Base-by-base conservation (phyloP, 169 alveolate genomes). In the Cryptosporidium sp. region DNA sequence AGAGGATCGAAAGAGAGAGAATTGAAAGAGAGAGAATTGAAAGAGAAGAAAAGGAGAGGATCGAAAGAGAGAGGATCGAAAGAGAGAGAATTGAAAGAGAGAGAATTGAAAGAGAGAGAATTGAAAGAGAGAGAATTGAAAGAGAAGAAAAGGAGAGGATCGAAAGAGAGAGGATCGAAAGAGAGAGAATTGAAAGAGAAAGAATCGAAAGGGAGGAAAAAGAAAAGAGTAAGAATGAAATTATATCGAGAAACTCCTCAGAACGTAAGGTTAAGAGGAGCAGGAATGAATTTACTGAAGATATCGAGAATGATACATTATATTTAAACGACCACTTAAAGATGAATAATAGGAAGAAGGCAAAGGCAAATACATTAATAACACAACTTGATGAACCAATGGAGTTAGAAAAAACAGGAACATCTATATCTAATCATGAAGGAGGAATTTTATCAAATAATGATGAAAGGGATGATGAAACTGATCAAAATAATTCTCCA, bases 401-500 rank as follows among this genome's bases (percentile, higher is more conserved):
- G 62, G 12, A 33, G 9, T n/a, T 73, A 56, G 89, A 80, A 26
- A 42, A 61, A 39, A 44, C 39, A 44, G 26, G 35, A 53, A n/a
- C 18, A 33, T 35, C 58, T 56, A 60, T n/a, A 10, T 33, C 39
- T 14, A 33, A 29, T 10, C 29, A 45, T 71, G 39, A 23, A 45
- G 23, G 42, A 26, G 23, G 26, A 48, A 26, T 23, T 45, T 45
- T 14, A 14, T 18, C 10, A 37, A 23, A 33, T 65, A 29, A 65
- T 2, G 26, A 16, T 44, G 67, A 44, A 45, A 29, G 44, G 1
- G 12, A 48, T 48, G 62, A 21, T 23, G 84, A 70, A 45, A 16
- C 67, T 10, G 44, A 70, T 23, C 9, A 23, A 37, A 70, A 70
- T 52, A 21, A 65, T 65, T 65, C 72, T 35, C 89, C 89, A 23